Evolutionary conservation across 225 moss, liverwort and hornwort species (phyloP).

Genomic region (Antitrichia curtipendula): DNA sequence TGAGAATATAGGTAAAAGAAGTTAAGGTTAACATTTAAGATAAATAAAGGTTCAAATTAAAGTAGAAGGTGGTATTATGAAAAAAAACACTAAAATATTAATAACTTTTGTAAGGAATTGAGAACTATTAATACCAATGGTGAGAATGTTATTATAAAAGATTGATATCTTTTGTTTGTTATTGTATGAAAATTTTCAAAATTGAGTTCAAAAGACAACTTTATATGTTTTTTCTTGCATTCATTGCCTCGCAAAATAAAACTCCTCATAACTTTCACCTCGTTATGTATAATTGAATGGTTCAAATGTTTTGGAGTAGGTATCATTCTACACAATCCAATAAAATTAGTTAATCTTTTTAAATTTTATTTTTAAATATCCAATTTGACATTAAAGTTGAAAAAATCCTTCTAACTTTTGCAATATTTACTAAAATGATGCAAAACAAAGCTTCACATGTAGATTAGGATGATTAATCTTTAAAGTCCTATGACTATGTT

Average conservation of each 20-base stretch:
- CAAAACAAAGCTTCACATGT: accelerated
- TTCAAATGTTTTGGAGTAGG: not conserved
- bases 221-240: not conserved
- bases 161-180: accelerated
- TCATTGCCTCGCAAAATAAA: not conserved
- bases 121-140: accelerated
- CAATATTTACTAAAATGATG: accelerated
- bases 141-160: not conserved
- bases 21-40: not conserved
- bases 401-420: not conserved
- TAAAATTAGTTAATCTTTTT: not conserved
- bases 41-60: not conserved
- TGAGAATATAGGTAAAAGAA: not conserved
- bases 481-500: too few relatives aligned
- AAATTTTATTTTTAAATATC: accelerated
- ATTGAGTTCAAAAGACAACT: not conserved
- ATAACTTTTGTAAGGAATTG: not conserved
- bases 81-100: accelerated
- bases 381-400: accelerated
- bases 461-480: not conserved
- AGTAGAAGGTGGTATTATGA: accelerated
- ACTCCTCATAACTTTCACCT: not conserved
- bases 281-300: not conserved
- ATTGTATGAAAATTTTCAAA: not conserved
- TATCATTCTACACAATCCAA: not conserved